Evolutionary conservation across 768 basidiomycete genomes (phyloP).

Genomic region (Lentinula detonsa): DNA sequence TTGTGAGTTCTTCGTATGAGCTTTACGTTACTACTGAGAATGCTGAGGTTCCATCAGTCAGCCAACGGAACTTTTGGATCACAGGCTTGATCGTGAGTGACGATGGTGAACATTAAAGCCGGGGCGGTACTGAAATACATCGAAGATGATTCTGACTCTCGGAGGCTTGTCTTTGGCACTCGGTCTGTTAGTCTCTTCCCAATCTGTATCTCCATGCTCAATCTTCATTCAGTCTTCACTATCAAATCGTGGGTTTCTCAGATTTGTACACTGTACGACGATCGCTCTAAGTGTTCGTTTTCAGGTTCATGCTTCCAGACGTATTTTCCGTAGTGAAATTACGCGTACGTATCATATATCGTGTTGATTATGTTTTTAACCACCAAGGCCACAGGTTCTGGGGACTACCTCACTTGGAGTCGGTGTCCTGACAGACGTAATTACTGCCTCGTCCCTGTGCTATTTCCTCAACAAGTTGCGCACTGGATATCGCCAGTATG

Average conservation of each 20-base stretch:
- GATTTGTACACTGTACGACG: background rate
- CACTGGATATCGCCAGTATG: constrained; percentile 45
- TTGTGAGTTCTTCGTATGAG: constrained; percentile 32
- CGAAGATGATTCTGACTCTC: background rate
- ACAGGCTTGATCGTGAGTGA: constrained; percentile 48
- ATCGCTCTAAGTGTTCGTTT: background rate
- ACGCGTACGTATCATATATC: constrained; percentile 28
- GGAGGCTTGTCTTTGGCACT: background rate
- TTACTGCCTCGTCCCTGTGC: constrained; percentile 53
- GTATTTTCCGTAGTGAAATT: constrained; percentile 37
- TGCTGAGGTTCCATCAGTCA: constrained; percentile 33
- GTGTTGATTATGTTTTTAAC: background rate
- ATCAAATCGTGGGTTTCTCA: constrained; percentile 33
- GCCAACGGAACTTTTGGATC: constrained; percentile 46
- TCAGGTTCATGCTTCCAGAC: constrained; percentile 34
- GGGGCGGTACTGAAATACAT: background rate
- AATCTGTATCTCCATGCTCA: background rate
- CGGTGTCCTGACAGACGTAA: constrained; percentile 50
- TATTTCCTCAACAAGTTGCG: constrained; percentile 54
- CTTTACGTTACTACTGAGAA: background rate
- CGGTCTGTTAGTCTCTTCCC: background rate
- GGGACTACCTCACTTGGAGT: constrained; percentile 47
- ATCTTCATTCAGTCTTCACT: constrained; percentile 31
- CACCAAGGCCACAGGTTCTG: constrained; percentile 27
- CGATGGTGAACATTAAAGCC: background rate